Evolutionary conservation across 192 early-diverging fungal genomes (phyloP).

Genomic region (Backusella tuberculispora): DNA sequence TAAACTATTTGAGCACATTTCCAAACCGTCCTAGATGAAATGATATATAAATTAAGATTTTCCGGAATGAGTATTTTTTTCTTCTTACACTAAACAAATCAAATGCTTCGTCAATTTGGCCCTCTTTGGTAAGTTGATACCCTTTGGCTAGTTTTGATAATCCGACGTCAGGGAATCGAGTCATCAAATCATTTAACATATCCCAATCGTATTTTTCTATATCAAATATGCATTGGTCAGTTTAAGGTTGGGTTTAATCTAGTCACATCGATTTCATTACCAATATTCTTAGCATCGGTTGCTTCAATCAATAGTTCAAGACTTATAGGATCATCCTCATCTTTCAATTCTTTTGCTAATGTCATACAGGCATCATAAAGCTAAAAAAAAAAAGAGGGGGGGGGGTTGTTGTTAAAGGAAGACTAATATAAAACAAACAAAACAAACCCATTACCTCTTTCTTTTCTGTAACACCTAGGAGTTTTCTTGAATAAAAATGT

Average conservation of each 20-base stretch:
- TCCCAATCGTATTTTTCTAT: constrained; percentile 50
- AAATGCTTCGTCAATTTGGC: constrained; percentile 36
- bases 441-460: constrained; percentile 17
- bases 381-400: constrained; percentile 3
- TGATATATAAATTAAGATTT: constrained; percentile 25
- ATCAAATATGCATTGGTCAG: not conserved
- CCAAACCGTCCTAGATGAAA: constrained; percentile 49
- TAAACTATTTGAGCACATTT: constrained; percentile 37
- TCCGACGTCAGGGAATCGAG: constrained; percentile 49
- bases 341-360: constrained; percentile 41
- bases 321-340: constrained; percentile 38
- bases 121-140: constrained; percentile 44
- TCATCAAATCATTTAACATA: constrained; percentile 44
- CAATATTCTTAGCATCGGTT: constrained; percentile 40
- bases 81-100: constrained; percentile 42
- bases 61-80: not conserved
- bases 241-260: not conserved
- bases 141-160: constrained; percentile 52
- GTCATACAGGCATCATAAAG: constrained; percentile 42
- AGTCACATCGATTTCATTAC: constrained; percentile 22
- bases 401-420: not conserved
- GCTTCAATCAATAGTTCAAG: constrained; percentile 56
- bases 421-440: not conserved
- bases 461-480: constrained; percentile 20
- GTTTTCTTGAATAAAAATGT: constrained; percentile 19